These are phyloP conservation scores for Pestalotiopsis sp. DNA, from an alignment of 2,329 filamentous ascomycete genomes.

Conservation along the genomic window DNA sequence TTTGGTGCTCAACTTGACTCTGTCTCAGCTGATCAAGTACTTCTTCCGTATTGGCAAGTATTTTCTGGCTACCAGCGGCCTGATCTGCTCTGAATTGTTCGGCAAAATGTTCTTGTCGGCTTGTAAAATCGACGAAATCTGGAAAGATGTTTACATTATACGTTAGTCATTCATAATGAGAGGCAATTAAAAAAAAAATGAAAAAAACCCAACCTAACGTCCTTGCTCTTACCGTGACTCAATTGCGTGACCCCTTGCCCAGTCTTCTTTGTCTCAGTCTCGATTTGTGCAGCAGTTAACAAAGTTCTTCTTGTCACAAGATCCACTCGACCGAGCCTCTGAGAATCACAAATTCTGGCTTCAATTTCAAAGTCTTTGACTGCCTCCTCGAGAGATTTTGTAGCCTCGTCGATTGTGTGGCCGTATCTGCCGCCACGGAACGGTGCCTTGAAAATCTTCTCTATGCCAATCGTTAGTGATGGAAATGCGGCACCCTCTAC, in stretches of 20 bases:
- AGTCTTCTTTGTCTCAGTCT: not conserved
- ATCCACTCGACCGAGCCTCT: constrained; percentile 17
- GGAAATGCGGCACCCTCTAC: not conserved
- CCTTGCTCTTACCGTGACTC: not conserved
- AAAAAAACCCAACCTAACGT: not conserved
- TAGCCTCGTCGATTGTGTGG: constrained; percentile 12
- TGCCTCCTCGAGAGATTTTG: constrained; percentile 12
- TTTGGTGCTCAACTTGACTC: not conserved
- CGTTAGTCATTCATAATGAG: not conserved
- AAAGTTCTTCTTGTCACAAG: not conserved
- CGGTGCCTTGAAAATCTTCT: constrained; percentile 16
- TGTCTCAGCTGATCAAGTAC: not conserved
- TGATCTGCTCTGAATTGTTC: constrained; percentile 11
- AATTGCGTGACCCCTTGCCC: constrained; percentile 1
- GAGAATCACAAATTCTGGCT: constrained; percentile 17
- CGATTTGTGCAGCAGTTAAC: not conserved
- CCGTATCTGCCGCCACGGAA: constrained; percentile 19
- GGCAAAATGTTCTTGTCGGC: constrained; percentile 3
- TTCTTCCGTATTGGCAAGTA: not conserved
- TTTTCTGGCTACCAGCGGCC: constrained; percentile 4
- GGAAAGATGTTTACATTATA: no score
- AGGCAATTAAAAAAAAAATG: not conserved
- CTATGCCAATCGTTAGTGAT: not conserved
- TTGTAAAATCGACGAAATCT: not conserved
- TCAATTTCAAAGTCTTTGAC: constrained; percentile 16